Base-by-base conservation (phyloP, 2,329 filamentous ascomycete species). In the Conoideocrella luteorostrata region DNA sequence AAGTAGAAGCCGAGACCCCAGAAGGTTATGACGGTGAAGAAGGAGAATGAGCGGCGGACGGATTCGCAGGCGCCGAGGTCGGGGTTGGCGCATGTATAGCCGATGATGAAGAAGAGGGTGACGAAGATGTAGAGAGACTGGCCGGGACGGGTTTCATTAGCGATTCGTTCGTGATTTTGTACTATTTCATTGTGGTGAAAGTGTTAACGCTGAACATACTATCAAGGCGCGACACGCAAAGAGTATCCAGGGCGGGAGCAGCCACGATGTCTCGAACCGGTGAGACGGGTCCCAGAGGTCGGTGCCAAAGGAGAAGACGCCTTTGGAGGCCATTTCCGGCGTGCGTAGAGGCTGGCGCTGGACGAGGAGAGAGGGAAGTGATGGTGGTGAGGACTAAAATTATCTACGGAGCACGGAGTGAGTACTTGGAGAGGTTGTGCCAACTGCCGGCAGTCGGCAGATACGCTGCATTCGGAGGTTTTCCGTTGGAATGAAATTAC, bases 1-100 rank as follows among this genome's bases (percentile, higher is more conserved):
- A 84, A 83, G 71, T 94, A 95, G 67, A 90, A 91, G 20, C 77
- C 81, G 28, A 91, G 66, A 2, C 86, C 86, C 86, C 86, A 93
- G 72, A 84, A 93, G 9, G 84, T 87, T 46, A 93, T 69, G 56
- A 82, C 72, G 22, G 88, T 94, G 69, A 95, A 94, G 71, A 80
- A 94, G 55, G 82, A 87, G 69, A 94, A 93, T 36, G 74, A 75
- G 36, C 70, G 64, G 41, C 70, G 66, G 21, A 77, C 74, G 1
- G 56, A 57, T 26, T 57, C 50, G 57, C 72, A 74, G 39, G 73
- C 67, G 47, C 67, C 67, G 10, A 57, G 52, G 1, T 49, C 41
- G 26, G 63, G 59, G 58, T 78, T 71, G n/a, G 70, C 66, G 56
- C 80, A 80, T 47, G 77, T 66, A 72, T 77, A 86, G 48, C 71